phyloP scores from a whole-genome alignment of 1,139 yeast genomes.

The Meyerozyma athensensis region DNA sequence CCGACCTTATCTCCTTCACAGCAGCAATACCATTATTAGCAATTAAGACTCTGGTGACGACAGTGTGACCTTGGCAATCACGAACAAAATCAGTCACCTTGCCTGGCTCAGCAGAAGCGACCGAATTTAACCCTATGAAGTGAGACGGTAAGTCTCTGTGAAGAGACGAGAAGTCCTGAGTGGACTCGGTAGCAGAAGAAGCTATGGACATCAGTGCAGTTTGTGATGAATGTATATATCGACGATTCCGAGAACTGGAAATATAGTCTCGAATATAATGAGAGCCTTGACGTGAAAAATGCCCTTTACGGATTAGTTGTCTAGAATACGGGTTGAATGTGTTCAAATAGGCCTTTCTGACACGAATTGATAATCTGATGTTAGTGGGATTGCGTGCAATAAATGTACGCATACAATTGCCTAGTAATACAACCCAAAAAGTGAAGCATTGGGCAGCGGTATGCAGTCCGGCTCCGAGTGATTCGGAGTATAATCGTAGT shows the following conservation, averaged over 20 bases:
- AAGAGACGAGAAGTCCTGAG: conserved; percentile 23
- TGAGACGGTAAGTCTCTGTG: conserved; percentile 55
- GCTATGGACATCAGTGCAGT: neutral
- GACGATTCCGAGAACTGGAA: conserved; percentile 1
- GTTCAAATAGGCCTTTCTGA: neutral
- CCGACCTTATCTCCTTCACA: conserved; percentile 94
- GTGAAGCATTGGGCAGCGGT: neutral
- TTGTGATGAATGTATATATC: neutral
- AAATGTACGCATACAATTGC: conserved; percentile 1
- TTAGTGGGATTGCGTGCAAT: neutral
- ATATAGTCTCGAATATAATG: neutral
- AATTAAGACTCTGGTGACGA: conserved; percentile 79
- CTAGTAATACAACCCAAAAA: neutral
- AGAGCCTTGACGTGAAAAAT: neutral
- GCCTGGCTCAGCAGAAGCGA: conserved; percentile 66
- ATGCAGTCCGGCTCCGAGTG: conserved; percentile 1
- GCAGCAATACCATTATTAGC: conserved; percentile 99
- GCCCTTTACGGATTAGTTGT: neutral
- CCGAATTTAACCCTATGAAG: conserved; percentile 76
- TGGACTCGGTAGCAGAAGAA: neutral
- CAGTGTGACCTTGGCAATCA: conserved; percentile 91
- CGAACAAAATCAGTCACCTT: conserved; percentile 81
- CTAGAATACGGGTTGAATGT: neutral
- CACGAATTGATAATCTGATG: neutral
- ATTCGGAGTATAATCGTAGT: neutral